phyloP scores from a whole-genome alignment of 177 flowering plant species.

The Telopea speciosissima region DNA sequence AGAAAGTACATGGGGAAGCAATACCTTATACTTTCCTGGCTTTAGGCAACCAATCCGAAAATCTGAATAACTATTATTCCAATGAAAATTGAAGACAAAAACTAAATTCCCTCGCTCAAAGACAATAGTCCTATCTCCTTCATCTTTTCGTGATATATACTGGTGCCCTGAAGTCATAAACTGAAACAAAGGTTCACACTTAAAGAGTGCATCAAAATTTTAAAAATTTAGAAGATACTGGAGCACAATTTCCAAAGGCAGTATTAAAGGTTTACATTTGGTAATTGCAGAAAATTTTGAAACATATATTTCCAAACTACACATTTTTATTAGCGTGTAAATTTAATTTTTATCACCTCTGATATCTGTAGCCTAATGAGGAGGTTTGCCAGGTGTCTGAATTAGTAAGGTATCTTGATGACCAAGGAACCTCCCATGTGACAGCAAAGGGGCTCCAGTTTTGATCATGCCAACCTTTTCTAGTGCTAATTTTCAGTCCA shows the following conservation, averaged over 20 bases:
- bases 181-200: conserved; percentile 33
- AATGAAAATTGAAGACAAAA: conserved; percentile 95
- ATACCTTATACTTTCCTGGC: conserved; percentile 95
- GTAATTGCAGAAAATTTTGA: too few species aligned
- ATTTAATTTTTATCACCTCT: too few species aligned
- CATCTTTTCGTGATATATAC: conserved; percentile 82
- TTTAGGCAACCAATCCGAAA: conserved; percentile 80
- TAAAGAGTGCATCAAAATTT: not conserved
- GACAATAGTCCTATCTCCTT: conserved; percentile 68
- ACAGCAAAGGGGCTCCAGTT: too few species aligned
- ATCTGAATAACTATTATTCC: conserved; percentile 82
- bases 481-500: too few species aligned
- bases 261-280: not conserved
- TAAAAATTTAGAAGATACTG: not conserved
- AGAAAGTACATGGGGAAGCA: not conserved
- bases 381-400: too few species aligned
- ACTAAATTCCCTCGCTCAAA: conserved; percentile 89
- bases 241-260: not conserved
- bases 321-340: too few species aligned
- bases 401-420: too few species aligned
- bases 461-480: too few species aligned
- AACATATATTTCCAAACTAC: too few species aligned
- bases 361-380: too few species aligned
- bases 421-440: too few species aligned
- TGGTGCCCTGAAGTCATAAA: conserved; percentile 93